Evolutionary conservation across 169 alveolate species (phyloP).

Genomic region (Eimeria maxima): DNA sequence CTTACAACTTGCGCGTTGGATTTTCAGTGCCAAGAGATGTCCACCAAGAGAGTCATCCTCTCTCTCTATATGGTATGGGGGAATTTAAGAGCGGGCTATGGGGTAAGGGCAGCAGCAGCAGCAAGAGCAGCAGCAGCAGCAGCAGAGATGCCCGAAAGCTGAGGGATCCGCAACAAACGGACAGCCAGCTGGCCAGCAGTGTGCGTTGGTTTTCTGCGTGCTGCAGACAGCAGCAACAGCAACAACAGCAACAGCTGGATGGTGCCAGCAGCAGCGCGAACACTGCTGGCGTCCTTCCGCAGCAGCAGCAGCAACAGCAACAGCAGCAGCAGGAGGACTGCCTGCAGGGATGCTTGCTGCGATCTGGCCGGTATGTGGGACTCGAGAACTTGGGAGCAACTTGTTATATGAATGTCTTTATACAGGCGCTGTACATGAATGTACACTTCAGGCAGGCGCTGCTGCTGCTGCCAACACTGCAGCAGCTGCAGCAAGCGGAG

Average conservation of each 20-base stretch:
- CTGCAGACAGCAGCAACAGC: conserved; percentile 29
- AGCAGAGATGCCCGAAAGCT: conserved; percentile 36
- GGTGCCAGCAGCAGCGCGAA: conserved; percentile 41
- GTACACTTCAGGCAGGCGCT: conserved; percentile 83
- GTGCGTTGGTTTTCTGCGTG: conserved; percentile 66
- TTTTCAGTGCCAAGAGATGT: conserved; percentile 56
- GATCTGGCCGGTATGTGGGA: conserved; percentile 89
- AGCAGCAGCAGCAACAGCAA: conserved; percentile 15
- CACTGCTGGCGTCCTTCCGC: neutral
- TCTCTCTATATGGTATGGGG: conserved; percentile 75
- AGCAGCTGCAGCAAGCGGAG: conserved; percentile 46
- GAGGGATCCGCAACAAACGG: conserved; percentile 22
- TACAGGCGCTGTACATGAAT: conserved; percentile 94
- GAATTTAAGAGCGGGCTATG: conserved; percentile 79
- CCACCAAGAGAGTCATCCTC: conserved; percentile 64
- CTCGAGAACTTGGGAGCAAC: conserved; percentile 95
- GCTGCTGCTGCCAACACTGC: conserved; percentile 81
- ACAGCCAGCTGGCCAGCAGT: conserved; percentile 45
- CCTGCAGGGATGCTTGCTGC: conserved; percentile 53
- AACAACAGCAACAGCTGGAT: neutral
- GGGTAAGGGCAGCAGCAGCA: conserved; percentile 78
- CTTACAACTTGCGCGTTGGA: conserved; percentile 66
- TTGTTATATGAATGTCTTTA: conserved; percentile 96
- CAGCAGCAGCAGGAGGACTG: conserved; percentile 40
- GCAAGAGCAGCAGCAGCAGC: conserved; percentile 52